Evolutionary conservation across 495 filamentous ascomycete genomes (phyloP).

Genomic region (Aspergillus steynii): DNA sequence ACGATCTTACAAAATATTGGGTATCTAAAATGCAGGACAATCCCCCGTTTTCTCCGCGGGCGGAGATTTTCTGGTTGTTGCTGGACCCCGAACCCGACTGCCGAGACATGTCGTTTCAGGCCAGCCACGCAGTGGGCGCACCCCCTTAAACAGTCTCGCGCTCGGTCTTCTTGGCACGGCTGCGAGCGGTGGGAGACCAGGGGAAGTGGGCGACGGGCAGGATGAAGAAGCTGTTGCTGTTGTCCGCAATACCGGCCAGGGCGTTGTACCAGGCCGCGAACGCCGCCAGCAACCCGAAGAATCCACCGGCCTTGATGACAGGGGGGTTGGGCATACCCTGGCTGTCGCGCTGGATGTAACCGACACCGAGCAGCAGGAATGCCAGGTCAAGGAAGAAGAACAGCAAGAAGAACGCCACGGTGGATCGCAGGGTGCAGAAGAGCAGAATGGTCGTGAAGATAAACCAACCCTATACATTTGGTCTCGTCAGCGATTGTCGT

Average conservation of each 20-base stretch:
- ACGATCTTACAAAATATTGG: slow-evolving; percentile 29
- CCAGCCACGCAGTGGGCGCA: neutral
- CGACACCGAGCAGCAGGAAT: slow-evolving; percentile 84
- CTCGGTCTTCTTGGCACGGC: slow-evolving; percentile 42
- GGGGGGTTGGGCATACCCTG: slow-evolving; percentile 43
- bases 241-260: slow-evolving; percentile 89
- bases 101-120: neutral
- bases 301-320: slow-evolving; percentile 77
- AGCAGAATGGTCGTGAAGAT: slow-evolving; percentile 93
- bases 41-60: neutral
- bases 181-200: slow-evolving; percentile 85
- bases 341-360: slow-evolving; percentile 58
- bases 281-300: slow-evolving; percentile 84
- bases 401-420: slow-evolving; percentile 91
- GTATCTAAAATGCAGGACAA: slow-evolving; percentile 33
- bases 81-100: neutral
- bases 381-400: slow-evolving; percentile 94
- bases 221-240: slow-evolving; percentile 90
- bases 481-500: neutral
- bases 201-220: slow-evolving; percentile 95
- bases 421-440: slow-evolving; percentile 87
- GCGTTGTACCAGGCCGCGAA: slow-evolving; percentile 98
- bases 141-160: slow-evolving; percentile 37
- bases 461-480: slow-evolving; percentile 71
- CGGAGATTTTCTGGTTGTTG: no score